Conservation (phyloP, 441 rosid genomes). For the Flueggea neowawraea region DNA sequence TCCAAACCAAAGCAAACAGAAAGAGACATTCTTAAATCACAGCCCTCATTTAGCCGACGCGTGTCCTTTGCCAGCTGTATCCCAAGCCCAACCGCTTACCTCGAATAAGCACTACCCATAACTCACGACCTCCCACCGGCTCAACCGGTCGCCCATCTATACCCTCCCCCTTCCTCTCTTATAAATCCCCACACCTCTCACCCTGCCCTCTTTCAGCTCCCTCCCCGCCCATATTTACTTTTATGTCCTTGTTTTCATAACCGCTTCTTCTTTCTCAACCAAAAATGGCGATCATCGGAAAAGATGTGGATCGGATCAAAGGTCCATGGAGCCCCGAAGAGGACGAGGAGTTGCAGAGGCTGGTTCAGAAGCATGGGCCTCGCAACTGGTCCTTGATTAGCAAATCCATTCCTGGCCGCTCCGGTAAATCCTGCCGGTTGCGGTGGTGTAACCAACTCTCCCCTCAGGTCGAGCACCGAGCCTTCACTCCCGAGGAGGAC, state of each 20-base stretch:
- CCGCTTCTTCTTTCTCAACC: background rate
- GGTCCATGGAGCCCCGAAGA: conserved; percentile 89
- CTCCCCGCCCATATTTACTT: background rate
- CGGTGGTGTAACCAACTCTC: conserved; percentile 91
- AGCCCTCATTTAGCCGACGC: conserved; percentile 43
- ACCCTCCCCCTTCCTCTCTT: conserved; percentile 5
- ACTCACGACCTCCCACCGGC: conserved; percentile 30
- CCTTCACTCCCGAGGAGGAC: conserved; percentile 64
- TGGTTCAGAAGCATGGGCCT: conserved; percentile 61
- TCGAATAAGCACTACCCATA: conserved; percentile 44
- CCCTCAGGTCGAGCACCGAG: conserved; percentile 72
- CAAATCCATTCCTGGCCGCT: conserved; percentile 71
- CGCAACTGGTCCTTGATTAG: conserved; percentile 78
- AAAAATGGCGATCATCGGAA: conserved; percentile 36
- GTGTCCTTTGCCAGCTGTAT: conserved; percentile 91
- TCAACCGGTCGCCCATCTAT: conserved; percentile 43
- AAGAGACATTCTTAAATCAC: conserved; percentile 39
- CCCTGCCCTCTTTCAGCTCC: no score
- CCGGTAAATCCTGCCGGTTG: conserved; percentile 73
- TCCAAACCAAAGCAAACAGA: conserved; percentile 10
- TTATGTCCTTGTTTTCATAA: background rate
- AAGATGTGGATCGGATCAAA: conserved; percentile 62
- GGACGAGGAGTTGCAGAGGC: conserved; percentile 55
- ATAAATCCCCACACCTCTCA: background rate
- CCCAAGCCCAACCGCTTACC: conserved; percentile 73